phyloP scores from a whole-genome alignment of 352 stramenopile genomes.

The Globisporangium rhizosaccharum region DNA sequence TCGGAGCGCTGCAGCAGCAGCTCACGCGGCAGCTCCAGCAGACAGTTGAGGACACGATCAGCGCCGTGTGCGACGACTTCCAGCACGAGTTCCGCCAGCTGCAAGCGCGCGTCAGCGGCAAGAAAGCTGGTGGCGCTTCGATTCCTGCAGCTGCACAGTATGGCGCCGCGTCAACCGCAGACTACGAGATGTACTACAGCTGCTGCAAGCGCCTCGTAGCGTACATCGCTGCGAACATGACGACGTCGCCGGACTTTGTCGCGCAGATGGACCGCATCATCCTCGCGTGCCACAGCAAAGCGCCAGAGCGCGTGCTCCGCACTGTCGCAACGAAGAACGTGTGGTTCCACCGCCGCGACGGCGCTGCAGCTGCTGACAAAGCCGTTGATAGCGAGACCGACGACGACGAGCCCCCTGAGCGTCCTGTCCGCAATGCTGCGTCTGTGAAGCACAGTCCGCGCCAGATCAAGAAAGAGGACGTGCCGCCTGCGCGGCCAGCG shows the following conservation, averaged over 20 bases:
- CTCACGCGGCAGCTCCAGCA: slow-evolving; percentile 39
- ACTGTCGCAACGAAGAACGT: slow-evolving; percentile 60
- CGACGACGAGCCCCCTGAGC: slow-evolving; percentile 2
- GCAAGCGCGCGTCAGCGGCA: slow-evolving; percentile 2
- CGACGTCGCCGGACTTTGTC: slow-evolving; percentile 41
- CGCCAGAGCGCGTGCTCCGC: slow-evolving; percentile 39
- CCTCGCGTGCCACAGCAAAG: slow-evolving; percentile 53
- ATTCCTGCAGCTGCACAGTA: slow-evolving; percentile 9
- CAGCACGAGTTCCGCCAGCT: slow-evolving; percentile 9
- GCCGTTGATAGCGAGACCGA: slow-evolving; percentile 4
- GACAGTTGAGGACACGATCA: slow-evolving; percentile 44
- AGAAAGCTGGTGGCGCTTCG: slow-evolving; percentile 2
- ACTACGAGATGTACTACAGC: slow-evolving; percentile 56
- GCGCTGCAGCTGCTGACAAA: background rate
- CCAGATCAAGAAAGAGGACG: slow-evolving; percentile 3
- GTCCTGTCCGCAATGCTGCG: background rate
- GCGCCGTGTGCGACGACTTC: slow-evolving; percentile 43
- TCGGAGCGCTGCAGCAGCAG: slow-evolving; percentile 21
- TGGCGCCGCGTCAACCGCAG: slow-evolving; percentile 15
- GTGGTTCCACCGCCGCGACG: slow-evolving; percentile 38
- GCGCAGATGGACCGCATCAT: slow-evolving; percentile 74
- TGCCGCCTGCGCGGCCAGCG: slow-evolving; percentile 1
- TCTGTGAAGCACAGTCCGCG: slow-evolving; percentile 2
- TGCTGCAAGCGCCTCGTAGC: slow-evolving; percentile 51
- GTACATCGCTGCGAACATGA: slow-evolving; percentile 65